A percentile compares a stretch with the other conserved stretches of the same genome.
Evolutionary conservation across 192 early-diverging fungal genomes (phyloP).

Genomic region (Allomyces macrogynus): DNA sequence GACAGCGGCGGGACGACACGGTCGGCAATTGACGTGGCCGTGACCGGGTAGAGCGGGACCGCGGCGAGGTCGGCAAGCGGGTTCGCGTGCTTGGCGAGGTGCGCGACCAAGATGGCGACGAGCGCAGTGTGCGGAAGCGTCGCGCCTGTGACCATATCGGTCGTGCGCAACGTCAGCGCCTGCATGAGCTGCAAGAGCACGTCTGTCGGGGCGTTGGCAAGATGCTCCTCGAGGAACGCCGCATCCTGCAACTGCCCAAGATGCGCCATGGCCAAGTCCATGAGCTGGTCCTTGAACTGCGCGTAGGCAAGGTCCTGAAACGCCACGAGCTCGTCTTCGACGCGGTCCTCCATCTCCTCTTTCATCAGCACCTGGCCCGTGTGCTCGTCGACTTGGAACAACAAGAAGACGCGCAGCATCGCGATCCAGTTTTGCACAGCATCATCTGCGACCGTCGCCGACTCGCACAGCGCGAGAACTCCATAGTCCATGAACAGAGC

Average conservation of each 20-base stretch:
- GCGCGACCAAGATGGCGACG: conserved; percentile 30
- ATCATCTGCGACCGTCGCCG: not conserved
- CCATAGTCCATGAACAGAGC: conserved; percentile 62
- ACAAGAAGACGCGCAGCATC: conserved; percentile 44
- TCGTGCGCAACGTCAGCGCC: conserved; percentile 39
- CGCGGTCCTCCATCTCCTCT: conserved; percentile 34
- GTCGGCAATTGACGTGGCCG: conserved; percentile 15
- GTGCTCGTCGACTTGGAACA: conserved; percentile 64
- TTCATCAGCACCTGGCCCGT: conserved; percentile 53
- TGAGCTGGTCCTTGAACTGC: conserved; percentile 40
- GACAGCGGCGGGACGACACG: conserved; percentile 69
- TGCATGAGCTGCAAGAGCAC: conserved; percentile 35
- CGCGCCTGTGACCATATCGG: conserved; percentile 9
- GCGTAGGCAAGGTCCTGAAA: conserved; percentile 60
- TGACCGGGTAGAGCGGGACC: conserved; percentile 58
- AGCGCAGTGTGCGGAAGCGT: conserved; percentile 20
- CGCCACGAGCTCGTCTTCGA: conserved; percentile 34
- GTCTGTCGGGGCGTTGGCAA: conserved; percentile 22
- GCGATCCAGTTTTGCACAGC: conserved; percentile 17
- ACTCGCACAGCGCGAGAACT: conserved; percentile 27
- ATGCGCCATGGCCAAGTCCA: conserved; percentile 53
- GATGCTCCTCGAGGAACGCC: conserved; percentile 21
- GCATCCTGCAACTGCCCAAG: conserved; percentile 40
- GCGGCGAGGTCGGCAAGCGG: conserved; percentile 51
- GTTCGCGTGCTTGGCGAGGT: conserved; percentile 34